Evolutionary conservation across 345 rosid species (phyloP), one percentile per base, ranked within the genome.

Genomic region (Populus pruinosa): DNA sequence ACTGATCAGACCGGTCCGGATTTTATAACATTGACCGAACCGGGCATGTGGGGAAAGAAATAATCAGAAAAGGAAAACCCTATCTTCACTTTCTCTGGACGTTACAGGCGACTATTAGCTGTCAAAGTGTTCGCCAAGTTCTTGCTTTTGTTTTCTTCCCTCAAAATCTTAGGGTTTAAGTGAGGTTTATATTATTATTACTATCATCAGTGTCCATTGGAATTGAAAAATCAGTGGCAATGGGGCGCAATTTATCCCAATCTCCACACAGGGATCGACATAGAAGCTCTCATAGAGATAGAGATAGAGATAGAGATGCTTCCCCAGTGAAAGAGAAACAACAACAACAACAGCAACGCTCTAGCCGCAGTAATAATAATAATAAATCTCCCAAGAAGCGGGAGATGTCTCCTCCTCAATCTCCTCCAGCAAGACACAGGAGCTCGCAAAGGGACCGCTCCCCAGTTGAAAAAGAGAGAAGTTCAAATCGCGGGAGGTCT

Each of bases 401-500:
- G 4, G 71, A 72, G 44, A 29, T n/a, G 35, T 72, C 80, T 29
- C 70, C 0, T 14, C 78, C 81, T 31, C 72, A 33, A 33, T 82
- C 79, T 39, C 73, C 82, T 13, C 69, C 75, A 2, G 53, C 71
- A 41, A 63, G 78, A 47, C 31, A n/a, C 8, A 82, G 70, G 69
- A 72, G 18, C 68, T 73, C 72, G 9, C 72, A 64, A 8, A 61
- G 71, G 69, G 78, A 67, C 41, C 5, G 50, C 20, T 64, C 79
- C 50, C 76, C 76, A 7, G 8, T 31, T 2, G 55, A 18, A 23
- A 78, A 66, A 27, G 85, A 74, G 62, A 71, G 56, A 70, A 78
- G 27, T 23, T 25, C 49, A 6, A 80, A 67, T 31, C 86, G 70
- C 56, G 84, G 90, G 20, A 82, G 80, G 68, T 95, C 97, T 76